Evolutionary conservation across 164 flowering plant genomes (phyloP).

Genomic region (Vitis vinifera): ASM3070453v1 NC_081811.1:26319501-26320000

Average conservation of each 20-base stretch:
- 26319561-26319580: not conserved
- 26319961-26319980: no score
- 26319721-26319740: not conserved
- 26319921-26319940: no score
- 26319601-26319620: not conserved
- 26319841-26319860: conserved; percentile 90
- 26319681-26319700: not conserved
- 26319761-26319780: conserved; percentile 4
- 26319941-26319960: no score
- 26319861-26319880: conserved; percentile 89
- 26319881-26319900: not conserved
- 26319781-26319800: conserved; percentile 83
- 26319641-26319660: not conserved
- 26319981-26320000: no score
- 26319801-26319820: conserved; percentile 69
- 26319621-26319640: not conserved
- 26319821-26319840: conserved; percentile 64
- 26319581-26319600: not conserved
- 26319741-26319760: not conserved
- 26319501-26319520: not conserved
- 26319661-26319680: not conserved
- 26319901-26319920: not conserved
- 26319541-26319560: not conserved
- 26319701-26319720: not conserved
- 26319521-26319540: not conserved